Evolutionary conservation across 768 basidiomycete genomes (phyloP), one percentile per base, ranked within the genome.

Genomic region (Erythrobasidium yunnanense): DNA sequence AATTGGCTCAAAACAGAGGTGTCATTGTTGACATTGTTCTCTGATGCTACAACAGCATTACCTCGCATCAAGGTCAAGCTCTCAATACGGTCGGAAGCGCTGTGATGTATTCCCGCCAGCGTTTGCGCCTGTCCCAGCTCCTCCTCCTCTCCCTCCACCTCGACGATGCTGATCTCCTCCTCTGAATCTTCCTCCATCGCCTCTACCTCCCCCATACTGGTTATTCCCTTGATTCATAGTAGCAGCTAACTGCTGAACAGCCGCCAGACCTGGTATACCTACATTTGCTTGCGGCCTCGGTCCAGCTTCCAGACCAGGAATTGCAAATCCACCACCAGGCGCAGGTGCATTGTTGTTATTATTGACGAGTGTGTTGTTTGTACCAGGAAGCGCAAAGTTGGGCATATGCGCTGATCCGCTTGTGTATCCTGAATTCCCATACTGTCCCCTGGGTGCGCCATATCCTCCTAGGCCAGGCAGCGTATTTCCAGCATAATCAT

Each of bases 401-500:
- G 49, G 49, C 49, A 51, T 13, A 25, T 51, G 8, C 22, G 49
- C 38, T n/a, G 38, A 42, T 42, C 38, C 38, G 11, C 11, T 11
- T n/a, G n/a, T 22, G 50, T 52, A 52, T 11, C 11, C 50, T 13
- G 50, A 20, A 23, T 52, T 52, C 7, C 56, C 56, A 20, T 30
- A 34, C 5, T 15, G 3, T n/a, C n/a, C n/a, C n/a, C n/a, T n/a
- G n/a, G n/a, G n/a, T n/a, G n/a, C n/a, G n/a, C n/a, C n/a, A n/a
- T n/a, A n/a, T n/a, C n/a, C n/a, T n/a, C n/a, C n/a, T 13, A 69
- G 29, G 27, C 88, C 88, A 29, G 87, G 87, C 0, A 87, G 84
- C 79, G 84, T 81, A 66, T 73, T 80, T 23, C 86, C 87, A 51
- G 87, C 87, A 1, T 86, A 84, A 0, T 85, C 86, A n/a, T 88